phyloP scores from a whole-genome alignment of 306 rosid genomes.

The Datisca glomerata region DNA sequence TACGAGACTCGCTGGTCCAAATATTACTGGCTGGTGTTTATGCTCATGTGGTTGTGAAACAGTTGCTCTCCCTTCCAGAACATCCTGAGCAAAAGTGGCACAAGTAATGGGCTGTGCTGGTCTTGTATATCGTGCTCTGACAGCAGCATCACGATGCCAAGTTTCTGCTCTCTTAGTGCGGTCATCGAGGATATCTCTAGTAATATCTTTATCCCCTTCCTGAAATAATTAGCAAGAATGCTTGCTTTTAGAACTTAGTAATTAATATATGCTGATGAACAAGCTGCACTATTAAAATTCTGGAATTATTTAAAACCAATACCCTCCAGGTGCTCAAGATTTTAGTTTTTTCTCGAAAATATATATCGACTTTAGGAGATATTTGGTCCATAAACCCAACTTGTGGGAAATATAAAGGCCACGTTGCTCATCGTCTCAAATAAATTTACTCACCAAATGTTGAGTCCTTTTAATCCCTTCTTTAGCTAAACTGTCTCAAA shows the following conservation, averaged over 20 bases:
- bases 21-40: slow-evolving; percentile 83
- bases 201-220: slow-evolving; percentile 64
- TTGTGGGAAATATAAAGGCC: too few relatives aligned
- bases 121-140: slow-evolving; percentile 42
- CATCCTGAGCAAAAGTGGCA: slow-evolving; percentile 98
- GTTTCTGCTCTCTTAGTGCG: slow-evolving; percentile 69
- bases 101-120: slow-evolving; percentile 81
- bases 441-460: too few relatives aligned
- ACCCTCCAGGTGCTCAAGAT: too few relatives aligned
- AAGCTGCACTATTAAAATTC: too few relatives aligned
- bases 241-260: slow-evolving; percentile 3
- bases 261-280: too few relatives aligned
- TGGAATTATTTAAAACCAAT: too few relatives aligned
- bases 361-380: too few relatives aligned
- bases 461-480: too few relatives aligned
- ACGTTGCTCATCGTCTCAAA: too few relatives aligned
- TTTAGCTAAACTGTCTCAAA: too few relatives aligned
- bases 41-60: slow-evolving; percentile 81
- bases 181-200: slow-evolving; percentile 64
- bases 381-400: too few relatives aligned
- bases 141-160: slow-evolving; percentile 71
- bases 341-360: too few relatives aligned
- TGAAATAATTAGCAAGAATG: slow-evolving; percentile 18
- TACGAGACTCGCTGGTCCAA: slow-evolving; percentile 88
- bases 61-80: slow-evolving; percentile 84